These are phyloP conservation scores for Hyphopichia burtonii DNA, from an alignment of 1,139 yeast genomes.

Conservation along the genomic window DNA sequence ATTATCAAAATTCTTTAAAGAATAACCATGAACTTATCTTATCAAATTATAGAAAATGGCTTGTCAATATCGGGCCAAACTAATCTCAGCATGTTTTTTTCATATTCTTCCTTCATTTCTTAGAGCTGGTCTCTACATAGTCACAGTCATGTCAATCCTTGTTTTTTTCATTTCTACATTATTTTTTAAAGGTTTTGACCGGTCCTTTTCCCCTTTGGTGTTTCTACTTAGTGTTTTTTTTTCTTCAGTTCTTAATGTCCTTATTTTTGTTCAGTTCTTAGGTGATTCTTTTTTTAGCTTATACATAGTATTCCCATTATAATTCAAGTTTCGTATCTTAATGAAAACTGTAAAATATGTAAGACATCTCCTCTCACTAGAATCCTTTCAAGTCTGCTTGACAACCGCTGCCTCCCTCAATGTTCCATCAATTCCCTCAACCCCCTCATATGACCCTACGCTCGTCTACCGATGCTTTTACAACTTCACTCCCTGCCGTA, in stretches of 20 bases:
- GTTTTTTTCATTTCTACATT: no score
- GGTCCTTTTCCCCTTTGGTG: no score
- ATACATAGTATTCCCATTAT: not conserved
- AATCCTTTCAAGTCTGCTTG: no score
- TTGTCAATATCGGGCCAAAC: slow-evolving; percentile 16
- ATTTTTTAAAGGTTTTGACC: no score
- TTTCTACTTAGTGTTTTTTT: not conserved
- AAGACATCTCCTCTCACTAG: no score
- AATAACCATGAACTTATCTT: slow-evolving; percentile 19
- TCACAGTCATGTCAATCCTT: not conserved
- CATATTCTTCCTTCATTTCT: not conserved
- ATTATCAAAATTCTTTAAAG: slow-evolving; percentile 5
- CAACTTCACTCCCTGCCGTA: no score
- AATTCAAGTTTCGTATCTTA: not conserved
- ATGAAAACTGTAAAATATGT: not conserved
- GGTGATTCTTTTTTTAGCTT: not conserved
- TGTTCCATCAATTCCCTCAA: no score
- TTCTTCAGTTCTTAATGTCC: not conserved
- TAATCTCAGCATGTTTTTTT: not conserved
- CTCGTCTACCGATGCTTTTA: no score
- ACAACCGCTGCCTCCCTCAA: no score
- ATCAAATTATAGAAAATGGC: slow-evolving; percentile 29
- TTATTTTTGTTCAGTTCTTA: not conserved
- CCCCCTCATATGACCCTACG: no score
- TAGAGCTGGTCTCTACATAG: not conserved